Base-by-base conservation (phyloP, 495 filamentous ascomycete genomes). In the Hypoxylon perforatum region DNA sequence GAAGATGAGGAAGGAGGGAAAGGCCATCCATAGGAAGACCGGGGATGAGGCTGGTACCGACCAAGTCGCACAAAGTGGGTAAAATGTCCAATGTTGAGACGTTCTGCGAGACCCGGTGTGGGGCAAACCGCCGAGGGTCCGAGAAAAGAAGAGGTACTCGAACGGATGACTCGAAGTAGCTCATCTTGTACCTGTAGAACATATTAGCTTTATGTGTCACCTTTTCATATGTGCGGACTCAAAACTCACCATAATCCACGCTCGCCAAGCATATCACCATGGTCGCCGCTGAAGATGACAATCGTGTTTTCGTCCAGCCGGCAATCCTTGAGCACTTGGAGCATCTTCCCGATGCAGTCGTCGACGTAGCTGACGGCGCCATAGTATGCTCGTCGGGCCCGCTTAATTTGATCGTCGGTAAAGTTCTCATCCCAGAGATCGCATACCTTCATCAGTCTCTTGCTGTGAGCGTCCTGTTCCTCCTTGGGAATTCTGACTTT, bases 191-290 rank as follows among this genome's bases (percentile, higher is more conserved):
- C 81, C 81, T 83, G 35, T 44, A 48, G 15, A 47, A 49, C 21
- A 22, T 39, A 9, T 67, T 57, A 67, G 41, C 48, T 35, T 54
- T 48, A 49, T 1, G 0, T 9, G 30, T 33, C 25, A 33, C 14
- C 18, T 8, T 22, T 33, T 47, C 14, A 4, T 28, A 36, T 21
- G 35, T 15, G 9, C 8, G n/a, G n/a, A 33, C 23, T 46, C 28
- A 0, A n/a, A 23, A 53, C 74, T 51, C 70, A 78, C 92, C 92
- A 97, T 36, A 97, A 77, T 0, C 90, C 90, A 21, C 92, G 85
- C 77, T 97, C 92, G 35, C 92, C 92, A 8, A 97, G 86, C 92
- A 96, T 96, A 73, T 97, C 92, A 53, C 92, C 92, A 74, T 97
- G 92, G 68, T 97, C 92, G 48, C 92, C 91, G 49, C 87, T 91